These are phyloP conservation scores for Schizonepeta tenuifolia DNA, from an alignment of 257 asterid genomes.

Conservation along the genomic window DNA sequence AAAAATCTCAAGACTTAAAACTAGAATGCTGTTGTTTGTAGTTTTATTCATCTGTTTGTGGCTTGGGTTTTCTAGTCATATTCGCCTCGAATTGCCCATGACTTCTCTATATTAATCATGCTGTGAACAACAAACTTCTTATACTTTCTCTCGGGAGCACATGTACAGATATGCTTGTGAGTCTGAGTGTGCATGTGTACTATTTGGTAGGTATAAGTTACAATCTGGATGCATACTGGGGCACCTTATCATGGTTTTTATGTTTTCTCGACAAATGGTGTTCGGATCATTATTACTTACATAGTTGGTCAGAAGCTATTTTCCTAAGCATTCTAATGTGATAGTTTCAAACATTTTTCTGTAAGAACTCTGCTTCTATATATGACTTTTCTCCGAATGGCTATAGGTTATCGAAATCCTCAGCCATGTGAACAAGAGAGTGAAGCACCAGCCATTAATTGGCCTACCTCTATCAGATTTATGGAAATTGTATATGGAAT, in stretches of 20 bases:
- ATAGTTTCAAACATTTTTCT: not conserved
- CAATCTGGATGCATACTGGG: slow-evolving; percentile 4
- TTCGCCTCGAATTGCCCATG: not conserved
- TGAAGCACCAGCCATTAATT: slow-evolving; percentile 72
- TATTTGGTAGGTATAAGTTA: slow-evolving; percentile 15
- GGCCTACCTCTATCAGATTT: slow-evolving; percentile 75
- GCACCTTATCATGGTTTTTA: slow-evolving; percentile 5
- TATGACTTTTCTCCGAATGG: no score
- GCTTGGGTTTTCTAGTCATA: not conserved
- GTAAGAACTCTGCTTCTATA: slow-evolving; percentile 20
- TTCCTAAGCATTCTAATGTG: slow-evolving; percentile 8
- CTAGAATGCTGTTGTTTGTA: slow-evolving; percentile 4
- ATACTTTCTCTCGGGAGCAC: no score
- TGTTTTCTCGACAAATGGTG: slow-evolving; percentile 14
- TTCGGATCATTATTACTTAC: not conserved
- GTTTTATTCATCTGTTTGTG: slow-evolving; percentile 19
- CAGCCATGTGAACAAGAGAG: slow-evolving; percentile 95
- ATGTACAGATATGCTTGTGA: not conserved
- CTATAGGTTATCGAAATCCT: slow-evolving; percentile 91
- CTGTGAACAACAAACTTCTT: slow-evolving; percentile 1
- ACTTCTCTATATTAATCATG: slow-evolving; percentile 10
- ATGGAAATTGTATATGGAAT: slow-evolving; percentile 81
- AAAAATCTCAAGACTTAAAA: not conserved
- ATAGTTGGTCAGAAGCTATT: slow-evolving; percentile 19
- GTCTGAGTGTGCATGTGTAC: not conserved